Evolutionary conservation across 2,329 filamentous ascomycete genomes (phyloP), one percentile per base, ranked within the genome.

Genomic region (Periglandula ipomoeae): DNA sequence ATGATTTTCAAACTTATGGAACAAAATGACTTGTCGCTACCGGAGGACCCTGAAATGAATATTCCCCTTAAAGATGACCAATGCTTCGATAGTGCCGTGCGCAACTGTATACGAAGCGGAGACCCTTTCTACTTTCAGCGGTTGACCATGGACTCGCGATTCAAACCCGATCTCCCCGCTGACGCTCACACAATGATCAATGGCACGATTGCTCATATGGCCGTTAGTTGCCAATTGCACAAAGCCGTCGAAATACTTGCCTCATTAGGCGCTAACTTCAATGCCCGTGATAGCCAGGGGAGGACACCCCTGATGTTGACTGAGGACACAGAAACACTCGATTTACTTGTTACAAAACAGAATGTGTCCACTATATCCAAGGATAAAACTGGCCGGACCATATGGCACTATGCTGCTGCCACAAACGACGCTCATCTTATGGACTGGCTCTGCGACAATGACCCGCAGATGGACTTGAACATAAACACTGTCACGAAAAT

Each of bases 401-500:
- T 70, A 10, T 70, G 68, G 67, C 67, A 70, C 48, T 58, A 62
- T 10, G 60, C 59, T 2, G 66, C 65, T 1, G 60, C 61, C 7
- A 65, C 63, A 2, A 60, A 61, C 19, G 66, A 68, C 32, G 35
- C 49, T 2, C 26, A 23, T 0, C 47, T 66, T 4, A 53, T 69
- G 19, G 48, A 56, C 11, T 66, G 59, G 54, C 59, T 71, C 1
- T 51, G 55, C 34, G 42, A 53, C 2, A 49, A 62, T 8, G 67
- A 70, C 44, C 55, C 62, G 3, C 37, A 44, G 19, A 61, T 53
- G 24, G 37, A 53, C 2, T 39, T 55, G 8, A 68, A 67, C 46
- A 48, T 69, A 15, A 50, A 41, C 7, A 54, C 48, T 1, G 27
- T 46, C 2, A 61, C 52, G 20, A 50, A 47, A 1, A 23, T 47